phyloP scores from a whole-genome alignment of 331 rosid species.

The Arachis monticola region DNA sequence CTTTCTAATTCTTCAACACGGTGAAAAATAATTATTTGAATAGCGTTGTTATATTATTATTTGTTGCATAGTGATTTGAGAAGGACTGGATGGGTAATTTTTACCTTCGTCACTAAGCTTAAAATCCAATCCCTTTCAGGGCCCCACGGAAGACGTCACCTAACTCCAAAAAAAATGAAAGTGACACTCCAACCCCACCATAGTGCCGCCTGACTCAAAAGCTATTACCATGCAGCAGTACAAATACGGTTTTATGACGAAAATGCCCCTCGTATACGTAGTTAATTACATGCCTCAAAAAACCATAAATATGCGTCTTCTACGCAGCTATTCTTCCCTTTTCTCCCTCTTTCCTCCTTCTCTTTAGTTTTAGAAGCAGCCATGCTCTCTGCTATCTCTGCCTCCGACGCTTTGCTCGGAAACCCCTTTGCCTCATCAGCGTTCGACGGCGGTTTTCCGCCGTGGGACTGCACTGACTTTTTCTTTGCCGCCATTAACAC shows the following conservation, averaged over 20 bases:
- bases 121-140: constrained; percentile 43
- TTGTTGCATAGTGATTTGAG: too few relatives aligned
- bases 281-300: constrained; percentile 20
- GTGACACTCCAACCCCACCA: constrained; percentile 41
- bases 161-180: constrained; percentile 27
- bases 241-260: background rate
- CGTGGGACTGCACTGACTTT: constrained; percentile 49
- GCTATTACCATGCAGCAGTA: constrained; percentile 43
- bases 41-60: background rate
- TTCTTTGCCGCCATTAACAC: constrained; percentile 36
- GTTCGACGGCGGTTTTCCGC: constrained; percentile 48
- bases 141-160: constrained; percentile 51
- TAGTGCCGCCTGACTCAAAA: constrained; percentile 89
- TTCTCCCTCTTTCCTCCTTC: constrained; percentile 65
- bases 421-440: constrained; percentile 46
- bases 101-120: constrained; percentile 73
- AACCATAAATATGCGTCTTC: constrained; percentile 57
- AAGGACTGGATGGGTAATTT: background rate
- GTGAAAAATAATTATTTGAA: too few relatives aligned
- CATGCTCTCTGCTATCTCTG: constrained; percentile 55
- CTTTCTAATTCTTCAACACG: background rate
- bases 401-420: constrained; percentile 38
- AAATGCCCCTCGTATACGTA: constrained; percentile 33
- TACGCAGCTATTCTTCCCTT: constrained; percentile 80
- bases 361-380: constrained; percentile 31